A percentile compares a stretch with the other conserved stretches of the same genome.
These are phyloP conservation scores for Aegilops speltoides DNA, from an alignment of 176 grass and related monocot genomes.

Conservation along the genomic window DNA sequence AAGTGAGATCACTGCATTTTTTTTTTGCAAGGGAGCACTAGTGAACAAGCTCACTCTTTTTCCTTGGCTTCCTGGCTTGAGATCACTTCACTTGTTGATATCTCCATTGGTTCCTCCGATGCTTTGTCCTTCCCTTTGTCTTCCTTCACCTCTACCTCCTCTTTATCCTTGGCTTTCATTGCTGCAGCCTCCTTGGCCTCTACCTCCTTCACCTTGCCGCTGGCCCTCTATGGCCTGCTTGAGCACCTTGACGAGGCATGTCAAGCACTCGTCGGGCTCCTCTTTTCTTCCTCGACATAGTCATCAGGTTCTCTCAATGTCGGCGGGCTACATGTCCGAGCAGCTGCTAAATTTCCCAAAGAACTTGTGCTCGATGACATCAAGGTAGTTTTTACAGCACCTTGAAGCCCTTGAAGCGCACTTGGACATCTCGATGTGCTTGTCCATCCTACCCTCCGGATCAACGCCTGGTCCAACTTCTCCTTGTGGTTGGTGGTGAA, in stretches of 20 bases:
- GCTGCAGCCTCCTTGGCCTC: no score
- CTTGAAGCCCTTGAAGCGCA: constrained; percentile 48
- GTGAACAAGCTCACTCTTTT: no score
- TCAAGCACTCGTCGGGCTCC: neutral
- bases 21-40: no score
- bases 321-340: constrained; percentile 39
- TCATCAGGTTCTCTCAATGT: constrained; percentile 16
- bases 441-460: constrained; percentile 63
- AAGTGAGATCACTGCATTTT: no score
- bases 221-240: neutral
- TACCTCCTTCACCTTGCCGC: neutral
- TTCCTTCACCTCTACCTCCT: neutral
- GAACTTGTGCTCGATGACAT: neutral
- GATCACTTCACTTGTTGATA: neutral
- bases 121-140: neutral
- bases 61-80: no score
- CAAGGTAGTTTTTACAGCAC: constrained; percentile 27
- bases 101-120: neutral
- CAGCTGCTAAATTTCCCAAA: constrained; percentile 18
- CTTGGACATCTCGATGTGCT: constrained; percentile 62
- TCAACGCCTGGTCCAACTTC: constrained; percentile 48
- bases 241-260: neutral
- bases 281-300: neutral
- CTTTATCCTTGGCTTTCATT: neutral
- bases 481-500: neutral